Base-by-base conservation (phyloP, 768 basidiomycete species). In the Amylocystis lapponica region DNA sequence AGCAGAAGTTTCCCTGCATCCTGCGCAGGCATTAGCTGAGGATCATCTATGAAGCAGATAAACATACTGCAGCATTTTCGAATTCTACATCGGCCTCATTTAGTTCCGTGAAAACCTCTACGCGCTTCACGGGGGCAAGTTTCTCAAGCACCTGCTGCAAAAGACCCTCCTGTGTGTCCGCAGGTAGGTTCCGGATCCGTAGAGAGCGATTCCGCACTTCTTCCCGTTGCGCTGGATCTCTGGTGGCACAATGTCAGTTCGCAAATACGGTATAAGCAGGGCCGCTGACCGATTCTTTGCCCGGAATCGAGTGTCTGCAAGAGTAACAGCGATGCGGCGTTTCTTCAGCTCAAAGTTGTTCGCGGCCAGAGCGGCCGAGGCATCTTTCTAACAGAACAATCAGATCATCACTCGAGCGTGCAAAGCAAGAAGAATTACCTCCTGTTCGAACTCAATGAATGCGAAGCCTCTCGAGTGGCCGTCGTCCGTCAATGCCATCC, bases 271-370 rank as follows among this genome's bases (percentile, higher is more conserved):
- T 37, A 17, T 20, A 3, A 36, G 22, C 8, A 31, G 12, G 22
- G 1, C 20, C 8, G 39, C 59, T 21, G 29, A 63, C 62, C 47
- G 52, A 42, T 43, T 56, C 37, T 57, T 59, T 10, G 53, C 46
- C 19, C 54, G 55, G 10, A 56, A 55, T 13, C 83, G 82, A 14
- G 80, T 70, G 60, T 95, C 89, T 3, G 89, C 81, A 14, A 93
- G 67, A 0, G 91, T 94, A 20, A 96, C 91, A 2, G 84, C 86
- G 35, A 97, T 86, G 12, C 86, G 78, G n/a, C 92, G 78, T 48
- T 83, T 90, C 65, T 92, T 94, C 22, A 94, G 69, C 55, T 95
- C 91, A 43, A 81, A 65, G 51, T 94, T 95, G 57, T 95, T 94
- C 4, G 88, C 83, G 5, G 74, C 69, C 27, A 96, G 69, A 5